phyloP scores from a whole-genome alignment of 2,329 filamentous ascomycete genomes.

The Diaporthe vexans region DNA sequence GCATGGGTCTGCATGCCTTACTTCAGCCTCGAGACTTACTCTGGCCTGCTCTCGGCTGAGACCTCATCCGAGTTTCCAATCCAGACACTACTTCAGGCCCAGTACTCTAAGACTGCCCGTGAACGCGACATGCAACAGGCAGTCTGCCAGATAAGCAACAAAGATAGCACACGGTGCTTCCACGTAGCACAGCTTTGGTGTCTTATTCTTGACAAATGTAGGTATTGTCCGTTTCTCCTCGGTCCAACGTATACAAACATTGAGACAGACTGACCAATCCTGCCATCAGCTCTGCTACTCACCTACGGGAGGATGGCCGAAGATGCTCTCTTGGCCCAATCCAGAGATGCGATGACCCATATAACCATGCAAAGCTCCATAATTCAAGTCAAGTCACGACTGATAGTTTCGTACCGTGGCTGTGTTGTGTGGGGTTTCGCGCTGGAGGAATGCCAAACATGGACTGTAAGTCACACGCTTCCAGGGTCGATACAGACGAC shows the following conservation, averaged over 20 bases:
- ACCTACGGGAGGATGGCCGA: constrained; percentile 15
- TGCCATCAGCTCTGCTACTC: neutral
- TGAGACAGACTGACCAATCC: neutral
- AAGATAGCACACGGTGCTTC: constrained; percentile 37
- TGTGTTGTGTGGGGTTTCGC: neutral
- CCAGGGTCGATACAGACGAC: neutral
- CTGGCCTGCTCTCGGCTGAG: neutral
- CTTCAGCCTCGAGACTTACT: constrained; percentile 3
- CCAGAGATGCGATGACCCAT: neutral
- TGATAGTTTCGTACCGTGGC: neutral
- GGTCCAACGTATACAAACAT: no score
- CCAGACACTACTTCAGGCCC: constrained; percentile 59
- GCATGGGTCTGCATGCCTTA: constrained; percentile 11
- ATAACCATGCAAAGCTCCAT: neutral
- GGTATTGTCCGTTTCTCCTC: no score
- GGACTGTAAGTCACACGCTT: neutral
- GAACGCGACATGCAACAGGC: constrained; percentile 62
- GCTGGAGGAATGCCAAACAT: neutral
- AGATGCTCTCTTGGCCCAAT: constrained; percentile 1
- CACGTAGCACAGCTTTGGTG: constrained; percentile 7
- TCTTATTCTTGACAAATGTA: neutral
- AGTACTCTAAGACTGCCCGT: constrained; percentile 55
- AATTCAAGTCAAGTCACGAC: neutral
- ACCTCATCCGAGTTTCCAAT: constrained; percentile 52
- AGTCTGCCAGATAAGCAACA: constrained; percentile 54